phyloP scores from a whole-genome alignment of 164 flowering plant genomes.

The Kalanchoe fedtschenkoi region DNA sequence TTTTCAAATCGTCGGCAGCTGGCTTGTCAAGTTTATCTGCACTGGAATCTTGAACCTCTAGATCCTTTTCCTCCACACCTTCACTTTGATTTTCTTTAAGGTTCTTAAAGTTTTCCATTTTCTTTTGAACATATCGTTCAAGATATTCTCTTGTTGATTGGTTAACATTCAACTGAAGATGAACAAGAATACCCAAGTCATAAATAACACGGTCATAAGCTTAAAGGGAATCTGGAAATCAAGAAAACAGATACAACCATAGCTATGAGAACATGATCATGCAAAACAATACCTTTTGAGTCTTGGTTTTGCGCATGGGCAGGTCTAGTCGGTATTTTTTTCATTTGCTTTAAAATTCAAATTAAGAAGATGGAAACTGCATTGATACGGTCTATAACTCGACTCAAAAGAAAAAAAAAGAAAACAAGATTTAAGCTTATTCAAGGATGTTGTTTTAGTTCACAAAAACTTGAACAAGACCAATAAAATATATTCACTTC shows the following conservation, averaged over 20 bases:
- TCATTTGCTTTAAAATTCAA: neutral
- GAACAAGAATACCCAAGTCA: constrained; percentile 8
- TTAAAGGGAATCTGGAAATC: neutral
- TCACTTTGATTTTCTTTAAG: constrained; percentile 33
- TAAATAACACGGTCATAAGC: neutral
- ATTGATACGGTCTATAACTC: neutral
- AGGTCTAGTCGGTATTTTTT: neutral
- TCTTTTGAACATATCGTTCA: constrained; percentile 75
- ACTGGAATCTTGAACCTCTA: neutral
- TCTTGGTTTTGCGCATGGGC: no score
- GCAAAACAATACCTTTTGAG: no score
- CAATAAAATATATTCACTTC: neutral
- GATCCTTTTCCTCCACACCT: constrained; percentile 16
- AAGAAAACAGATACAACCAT: neutral
- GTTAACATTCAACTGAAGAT: constrained; percentile 69
- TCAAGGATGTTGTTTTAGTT: neutral
- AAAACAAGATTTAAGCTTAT: neutral
- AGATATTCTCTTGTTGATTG: constrained; percentile 79
- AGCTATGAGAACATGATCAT: neutral
- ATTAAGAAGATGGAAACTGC: neutral
- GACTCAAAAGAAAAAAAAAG: neutral
- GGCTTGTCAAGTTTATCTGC: constrained; percentile 1
- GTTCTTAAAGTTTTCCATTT: constrained; percentile 59
- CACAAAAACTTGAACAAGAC: neutral
- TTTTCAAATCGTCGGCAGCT: constrained; percentile 18